Evolutionary conservation across 2,329 filamentous ascomycete species (phyloP), one percentile per base, ranked within the genome.

Genomic region (Dactylellina haptotyla): DNA sequence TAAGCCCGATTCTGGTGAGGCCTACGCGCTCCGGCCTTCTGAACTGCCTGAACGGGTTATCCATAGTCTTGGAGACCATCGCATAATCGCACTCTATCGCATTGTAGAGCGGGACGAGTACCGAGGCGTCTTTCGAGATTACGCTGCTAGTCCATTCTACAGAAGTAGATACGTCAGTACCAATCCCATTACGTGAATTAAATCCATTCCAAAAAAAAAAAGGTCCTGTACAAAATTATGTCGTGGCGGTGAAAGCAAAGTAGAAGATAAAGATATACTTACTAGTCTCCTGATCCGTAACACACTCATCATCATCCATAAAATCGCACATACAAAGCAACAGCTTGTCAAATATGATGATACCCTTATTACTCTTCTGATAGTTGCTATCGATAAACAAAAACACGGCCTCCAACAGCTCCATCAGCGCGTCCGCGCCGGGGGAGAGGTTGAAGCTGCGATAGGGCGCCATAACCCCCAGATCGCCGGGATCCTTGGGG

Each of bases 11-110:
- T 16, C 59, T 58, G 0, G 67, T 65, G 28, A 72, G 50, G 9
- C 46, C 56, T 5, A 59, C 30, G 25, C 48, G 26, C 5, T 6
- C 56, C 1, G 67, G 67, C 23, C 48, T 64, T 9, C 67, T 28
- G 48, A 65, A 72, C 26, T 63, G 46, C 51, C 45, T 53, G 46
- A 72, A 72, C 34, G 67, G 67, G 25, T 72, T 72, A 0, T 65
- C 32, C 12, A 58, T 39, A 25, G 30, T 25, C 4, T 50, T 37
- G 30, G 46, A 37, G 9, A 72, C 45, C 9, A 57, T 45, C 4
- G 43, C 46, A 25, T 72, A 72, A 20, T 58, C 59, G 26, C 67
- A 72, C 18, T 72, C 67, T 59, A 72, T 72, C 14, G 67, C 59
- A n/a, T 72, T 59, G 53, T 28, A 65, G 10, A 65, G 9, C 28